Conservation (phyloP, 257 asterid genomes). For the Ilex aquifolium region DNA sequence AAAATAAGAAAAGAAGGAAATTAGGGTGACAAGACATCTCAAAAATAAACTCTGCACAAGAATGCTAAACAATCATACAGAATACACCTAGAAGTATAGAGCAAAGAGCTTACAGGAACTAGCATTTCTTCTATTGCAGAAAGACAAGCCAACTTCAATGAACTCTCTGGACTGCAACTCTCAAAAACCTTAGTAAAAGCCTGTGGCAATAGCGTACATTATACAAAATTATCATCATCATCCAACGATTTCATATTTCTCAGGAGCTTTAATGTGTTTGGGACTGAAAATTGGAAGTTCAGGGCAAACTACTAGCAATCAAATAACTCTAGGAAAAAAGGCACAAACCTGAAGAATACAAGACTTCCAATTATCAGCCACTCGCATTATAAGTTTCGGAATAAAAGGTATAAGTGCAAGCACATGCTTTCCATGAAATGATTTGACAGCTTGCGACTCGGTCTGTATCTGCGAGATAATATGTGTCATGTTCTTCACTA, state of each 20-base stretch:
- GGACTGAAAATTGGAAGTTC: background rate
- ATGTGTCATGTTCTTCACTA: constrained; percentile 1
- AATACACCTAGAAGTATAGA: background rate
- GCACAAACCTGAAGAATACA: constrained; percentile 66
- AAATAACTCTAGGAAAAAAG: background rate
- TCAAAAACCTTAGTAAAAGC: constrained; percentile 61
- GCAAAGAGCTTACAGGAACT: constrained; percentile 57
- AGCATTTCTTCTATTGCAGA: constrained; percentile 66
- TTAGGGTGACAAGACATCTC: background rate
- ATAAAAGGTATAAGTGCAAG: constrained; percentile 62
- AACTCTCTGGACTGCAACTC: constrained; percentile 55
- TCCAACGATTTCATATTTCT: background rate
- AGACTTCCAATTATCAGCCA: constrained; percentile 60
- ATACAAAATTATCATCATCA: background rate
- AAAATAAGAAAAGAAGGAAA: background rate
- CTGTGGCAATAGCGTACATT: constrained; percentile 35
- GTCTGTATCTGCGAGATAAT: constrained; percentile 42
- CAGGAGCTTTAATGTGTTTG: background rate
- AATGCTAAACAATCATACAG: background rate
- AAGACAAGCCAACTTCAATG: constrained; percentile 75
- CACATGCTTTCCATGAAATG: constrained; percentile 50
- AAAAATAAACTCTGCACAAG: background rate
- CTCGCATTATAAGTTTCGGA: constrained; percentile 51
- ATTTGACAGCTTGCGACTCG: constrained; percentile 35
- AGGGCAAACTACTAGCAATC: constrained; percentile 4